Evolutionary conservation across 352 stramenopile genomes (phyloP).

Genomic region (Aphanomyces astaci): DNA sequence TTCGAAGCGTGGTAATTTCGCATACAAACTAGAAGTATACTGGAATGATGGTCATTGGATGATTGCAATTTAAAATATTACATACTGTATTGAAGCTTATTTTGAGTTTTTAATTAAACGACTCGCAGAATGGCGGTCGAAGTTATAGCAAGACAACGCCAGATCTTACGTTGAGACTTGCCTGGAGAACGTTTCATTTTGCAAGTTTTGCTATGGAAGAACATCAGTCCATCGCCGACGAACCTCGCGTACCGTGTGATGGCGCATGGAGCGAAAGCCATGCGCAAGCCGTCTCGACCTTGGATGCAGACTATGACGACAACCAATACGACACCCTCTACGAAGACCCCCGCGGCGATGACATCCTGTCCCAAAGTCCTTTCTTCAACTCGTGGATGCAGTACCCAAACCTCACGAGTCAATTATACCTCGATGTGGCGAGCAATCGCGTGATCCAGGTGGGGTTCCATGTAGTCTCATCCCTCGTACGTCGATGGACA

Average conservation of each 20-base stretch:
- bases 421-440: slow-evolving; percentile 51
- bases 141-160: background rate
- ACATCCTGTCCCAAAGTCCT: slow-evolving; percentile 42
- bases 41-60: background rate
- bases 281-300: background rate
- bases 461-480: slow-evolving; percentile 33
- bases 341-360: slow-evolving; percentile 34
- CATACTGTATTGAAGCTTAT: background rate
- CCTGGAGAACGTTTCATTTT: background rate
- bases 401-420: slow-evolving; percentile 35
- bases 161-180: background rate
- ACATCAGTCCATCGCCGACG: background rate
- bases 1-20: no score
- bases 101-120: background rate
- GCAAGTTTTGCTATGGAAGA: background rate
- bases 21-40: background rate
- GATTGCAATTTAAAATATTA: background rate
- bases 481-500: slow-evolving; percentile 61
- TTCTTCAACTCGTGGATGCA: slow-evolving; percentile 56
- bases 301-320: slow-evolving; percentile 10
- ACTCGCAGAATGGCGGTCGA: background rate
- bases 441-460: slow-evolving; percentile 51
- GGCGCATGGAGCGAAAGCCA: background rate
- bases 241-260: background rate
- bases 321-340: slow-evolving; percentile 56